Conservation (phyloP, 2,329 filamentous ascomycete species). For the Endocalyx cinctus region DNA sequence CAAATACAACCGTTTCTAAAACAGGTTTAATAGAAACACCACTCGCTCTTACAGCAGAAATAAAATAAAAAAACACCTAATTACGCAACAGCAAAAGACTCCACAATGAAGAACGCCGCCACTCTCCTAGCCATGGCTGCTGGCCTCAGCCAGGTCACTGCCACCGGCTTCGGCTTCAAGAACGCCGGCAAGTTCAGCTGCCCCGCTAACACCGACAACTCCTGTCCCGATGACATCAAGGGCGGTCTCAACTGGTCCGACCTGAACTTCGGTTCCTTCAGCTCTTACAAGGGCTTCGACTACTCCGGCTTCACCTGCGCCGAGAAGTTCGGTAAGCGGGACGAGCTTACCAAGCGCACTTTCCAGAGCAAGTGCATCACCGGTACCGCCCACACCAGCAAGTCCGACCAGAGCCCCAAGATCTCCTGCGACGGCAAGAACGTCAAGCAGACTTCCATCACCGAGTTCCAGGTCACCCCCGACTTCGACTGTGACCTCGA, state of each 20-base stretch:
- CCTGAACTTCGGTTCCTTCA: conserved; percentile 57
- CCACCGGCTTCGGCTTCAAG: conserved; percentile 36
- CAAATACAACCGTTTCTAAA: too few species aligned
- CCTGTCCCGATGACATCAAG: conserved; percentile 67
- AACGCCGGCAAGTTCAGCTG: conserved; percentile 52
- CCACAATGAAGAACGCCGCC: conserved; percentile 48
- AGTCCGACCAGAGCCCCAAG: conserved; percentile 47
- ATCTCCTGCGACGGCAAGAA: conserved; percentile 48
- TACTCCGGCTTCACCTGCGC: conserved; percentile 71
- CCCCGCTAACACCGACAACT: conserved; percentile 70
- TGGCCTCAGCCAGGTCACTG: conserved; percentile 44
- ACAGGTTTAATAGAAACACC: conserved; percentile 17
- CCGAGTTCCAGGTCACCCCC: conserved; percentile 65
- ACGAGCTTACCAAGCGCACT: conserved; percentile 47
- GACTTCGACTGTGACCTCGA: conserved; percentile 75
- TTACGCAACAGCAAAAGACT: conserved; percentile 7
- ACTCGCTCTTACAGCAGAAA: conserved; percentile 13
- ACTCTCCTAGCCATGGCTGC: conserved; percentile 48
- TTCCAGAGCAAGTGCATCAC: conserved; percentile 57
- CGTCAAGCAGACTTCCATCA: conserved; percentile 66
- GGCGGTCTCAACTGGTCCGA: conserved; percentile 68
- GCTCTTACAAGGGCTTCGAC: conserved; percentile 64
- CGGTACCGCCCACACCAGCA: conserved; percentile 45
- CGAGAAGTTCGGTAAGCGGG: conserved; percentile 53
- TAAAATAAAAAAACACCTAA: conserved; percentile 8